A percentile compares a stretch with the other conserved stretches of the same genome.
Evolutionary conservation across 2,329 filamentous ascomycete genomes (phyloP).

Genomic region (Talaromyces sp.): DNA sequence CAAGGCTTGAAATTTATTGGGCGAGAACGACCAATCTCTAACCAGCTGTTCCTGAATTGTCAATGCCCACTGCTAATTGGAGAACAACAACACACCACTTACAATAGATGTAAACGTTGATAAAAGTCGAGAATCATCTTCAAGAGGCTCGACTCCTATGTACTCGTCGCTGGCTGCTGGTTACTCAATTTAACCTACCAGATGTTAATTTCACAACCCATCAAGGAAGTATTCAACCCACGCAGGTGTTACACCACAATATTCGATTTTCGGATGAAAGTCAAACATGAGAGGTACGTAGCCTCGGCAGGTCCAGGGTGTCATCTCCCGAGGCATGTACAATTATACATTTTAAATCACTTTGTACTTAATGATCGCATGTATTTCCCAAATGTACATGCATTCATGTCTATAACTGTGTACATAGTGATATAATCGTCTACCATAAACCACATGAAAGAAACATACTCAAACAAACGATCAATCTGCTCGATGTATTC

Average conservation of each 20-base stretch:
- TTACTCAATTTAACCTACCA: background rate
- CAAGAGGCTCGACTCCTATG: background rate
- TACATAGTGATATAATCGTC: background rate
- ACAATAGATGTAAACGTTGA: background rate
- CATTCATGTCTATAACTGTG: background rate
- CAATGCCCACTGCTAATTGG: background rate
- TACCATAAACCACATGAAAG: background rate
- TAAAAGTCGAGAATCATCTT: background rate
- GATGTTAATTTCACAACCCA: background rate
- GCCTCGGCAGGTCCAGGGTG: background rate
- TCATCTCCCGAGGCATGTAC: background rate
- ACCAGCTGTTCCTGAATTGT: constrained; percentile 14
- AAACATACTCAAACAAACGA: background rate
- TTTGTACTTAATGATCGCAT: background rate
- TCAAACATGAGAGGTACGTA: no score
- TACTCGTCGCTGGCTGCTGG: background rate
- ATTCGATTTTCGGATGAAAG: background rate
- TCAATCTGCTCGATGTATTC: background rate
- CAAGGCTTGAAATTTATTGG: constrained; percentile 9
- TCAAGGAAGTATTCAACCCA: background rate
- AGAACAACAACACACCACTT: background rate
- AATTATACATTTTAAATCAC: no score
- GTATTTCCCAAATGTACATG: background rate
- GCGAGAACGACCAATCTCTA: constrained; percentile 5
- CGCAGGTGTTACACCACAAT: background rate